Conservation (phyloP, 495 filamentous ascomycete genomes). For the Aspergillus saccharolyticus region DNA sequence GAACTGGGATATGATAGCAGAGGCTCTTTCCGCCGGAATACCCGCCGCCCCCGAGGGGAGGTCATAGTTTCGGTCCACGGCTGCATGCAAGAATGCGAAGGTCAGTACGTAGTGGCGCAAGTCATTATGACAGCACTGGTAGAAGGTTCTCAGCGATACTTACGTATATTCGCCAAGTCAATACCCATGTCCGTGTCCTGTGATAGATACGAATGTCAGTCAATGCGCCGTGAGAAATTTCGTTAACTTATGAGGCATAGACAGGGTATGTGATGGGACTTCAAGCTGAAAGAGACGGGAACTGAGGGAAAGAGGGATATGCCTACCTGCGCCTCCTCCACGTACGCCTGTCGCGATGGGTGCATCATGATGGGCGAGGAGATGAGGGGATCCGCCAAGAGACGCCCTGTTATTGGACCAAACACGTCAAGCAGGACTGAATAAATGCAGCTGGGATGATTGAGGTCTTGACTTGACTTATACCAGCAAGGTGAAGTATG, state of each 20-base stretch:
- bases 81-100: slow-evolving; percentile 31
- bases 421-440: neutral
- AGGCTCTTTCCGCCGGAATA: slow-evolving; percentile 81
- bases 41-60: slow-evolving; percentile 67
- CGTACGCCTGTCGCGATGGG: slow-evolving; percentile 89
- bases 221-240: slow-evolving; percentile 1
- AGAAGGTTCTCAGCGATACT: slow-evolving; percentile 26
- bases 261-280: neutral
- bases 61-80: slow-evolving; percentile 81
- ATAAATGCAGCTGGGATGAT: neutral
- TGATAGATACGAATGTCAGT: slow-evolving; percentile 20
- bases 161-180: slow-evolving; percentile 75
- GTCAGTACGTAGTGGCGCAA: neutral
- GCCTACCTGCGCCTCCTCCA: slow-evolving; percentile 83
- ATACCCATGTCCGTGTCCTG: slow-evolving; percentile 65
- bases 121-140: neutral
- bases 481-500: neutral
- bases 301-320: neutral
- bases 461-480: neutral
- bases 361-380: slow-evolving; percentile 63
- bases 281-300: too few species aligned
- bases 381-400: neutral
- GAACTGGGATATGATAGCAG: slow-evolving; percentile 84
- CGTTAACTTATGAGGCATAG: neutral
- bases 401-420: slow-evolving; percentile 4